A percentile compares a stretch with the other conserved stretches of the same genome.
Evolutionary conservation across 805 yeast genomes (phyloP).

Genomic region (Groenewaldozyma salmanticensis): DNA sequence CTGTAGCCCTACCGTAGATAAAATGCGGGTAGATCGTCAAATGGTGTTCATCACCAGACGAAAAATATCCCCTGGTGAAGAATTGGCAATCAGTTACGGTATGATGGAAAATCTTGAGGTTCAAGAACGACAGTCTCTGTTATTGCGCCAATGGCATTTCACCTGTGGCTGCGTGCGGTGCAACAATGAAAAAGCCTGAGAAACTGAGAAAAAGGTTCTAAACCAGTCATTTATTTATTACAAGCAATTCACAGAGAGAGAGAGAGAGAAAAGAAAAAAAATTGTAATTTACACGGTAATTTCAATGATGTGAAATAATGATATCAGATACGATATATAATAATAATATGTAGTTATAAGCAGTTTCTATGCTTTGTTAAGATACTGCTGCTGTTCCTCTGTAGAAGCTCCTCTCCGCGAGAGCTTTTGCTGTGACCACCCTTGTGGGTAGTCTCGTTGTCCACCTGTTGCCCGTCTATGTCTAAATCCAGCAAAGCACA

Average conservation of each 20-base stretch:
- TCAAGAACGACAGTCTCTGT: slow-evolving; percentile 32
- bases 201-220: too few relatives aligned
- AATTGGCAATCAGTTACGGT: slow-evolving; percentile 55
- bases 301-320: too few relatives aligned
- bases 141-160: slow-evolving; percentile 51
- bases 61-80: slow-evolving; percentile 36
- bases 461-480: not conserved
- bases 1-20: slow-evolving; percentile 46
- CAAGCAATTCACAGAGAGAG: too few relatives aligned
- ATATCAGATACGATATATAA: too few relatives aligned
- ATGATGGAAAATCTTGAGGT: slow-evolving; percentile 35
- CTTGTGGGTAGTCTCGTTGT: not conserved
- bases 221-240: too few relatives aligned
- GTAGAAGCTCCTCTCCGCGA: too few relatives aligned
- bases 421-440: too few relatives aligned
- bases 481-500: slow-evolving; percentile 7
- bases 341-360: too few relatives aligned
- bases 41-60: slow-evolving; percentile 35
- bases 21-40: slow-evolving; percentile 32
- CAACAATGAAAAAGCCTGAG: not conserved
- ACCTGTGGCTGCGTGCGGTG: slow-evolving; percentile 46
- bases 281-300: too few relatives aligned
- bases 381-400: too few relatives aligned
- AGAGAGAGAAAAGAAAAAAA: too few relatives aligned
- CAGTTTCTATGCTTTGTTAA: too few relatives aligned